These are phyloP conservation scores for Emmonsiellopsis sp. DNA, from an alignment of 2,329 filamentous ascomycete species.

Conservation along the genomic window DNA sequence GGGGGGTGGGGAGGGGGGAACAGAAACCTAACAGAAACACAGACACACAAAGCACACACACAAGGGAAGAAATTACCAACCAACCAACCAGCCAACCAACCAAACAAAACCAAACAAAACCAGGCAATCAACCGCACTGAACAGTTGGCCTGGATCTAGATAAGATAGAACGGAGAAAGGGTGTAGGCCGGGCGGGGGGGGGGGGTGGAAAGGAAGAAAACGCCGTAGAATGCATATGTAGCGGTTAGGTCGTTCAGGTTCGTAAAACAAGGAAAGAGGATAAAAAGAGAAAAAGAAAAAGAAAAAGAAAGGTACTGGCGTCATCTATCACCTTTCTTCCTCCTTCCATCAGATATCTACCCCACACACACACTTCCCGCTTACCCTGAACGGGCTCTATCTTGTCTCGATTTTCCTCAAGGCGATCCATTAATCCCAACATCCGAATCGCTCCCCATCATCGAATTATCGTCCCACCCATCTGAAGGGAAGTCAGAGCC, in stretches of 20 bases:
- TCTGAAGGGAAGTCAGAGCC: slow-evolving; percentile 33
- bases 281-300: neutral
- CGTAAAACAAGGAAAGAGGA: neutral
- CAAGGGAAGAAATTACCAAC: too few relatives aligned
- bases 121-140: neutral
- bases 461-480: slow-evolving; percentile 34
- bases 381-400: neutral
- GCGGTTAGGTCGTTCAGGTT: neutral
- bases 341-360: neutral
- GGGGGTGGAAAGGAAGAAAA: neutral
- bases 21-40: too few relatives aligned
- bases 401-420: slow-evolving; percentile 10
- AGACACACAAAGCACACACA: too few relatives aligned
- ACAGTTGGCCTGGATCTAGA: neutral
- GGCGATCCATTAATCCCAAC: slow-evolving; percentile 28
- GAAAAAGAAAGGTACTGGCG: neutral
- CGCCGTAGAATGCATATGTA: neutral
- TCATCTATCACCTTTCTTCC: neutral
- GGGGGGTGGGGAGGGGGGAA: too few relatives aligned
- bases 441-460: slow-evolving; percentile 32
- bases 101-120: neutral
- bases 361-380: neutral
- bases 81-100: neutral
- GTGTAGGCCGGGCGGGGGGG: too few relatives aligned
- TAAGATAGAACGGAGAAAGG: neutral